These are phyloP conservation scores for Crataegus laevigata DNA, from an alignment of 306 rosid genomes.

Conservation along the genomic window DNA sequence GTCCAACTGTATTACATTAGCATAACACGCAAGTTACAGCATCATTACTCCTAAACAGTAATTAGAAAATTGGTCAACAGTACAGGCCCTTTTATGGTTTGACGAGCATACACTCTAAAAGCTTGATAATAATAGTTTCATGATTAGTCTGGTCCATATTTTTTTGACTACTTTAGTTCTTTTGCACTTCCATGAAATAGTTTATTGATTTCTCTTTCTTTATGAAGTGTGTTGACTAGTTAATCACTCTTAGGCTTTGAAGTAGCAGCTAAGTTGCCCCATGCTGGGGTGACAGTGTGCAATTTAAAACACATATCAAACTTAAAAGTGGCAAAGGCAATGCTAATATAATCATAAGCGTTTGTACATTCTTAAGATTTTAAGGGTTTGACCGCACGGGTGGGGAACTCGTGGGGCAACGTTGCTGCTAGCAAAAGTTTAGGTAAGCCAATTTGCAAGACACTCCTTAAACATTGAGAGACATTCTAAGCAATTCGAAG, in stretches of 20 bases:
- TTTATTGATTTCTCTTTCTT: background rate
- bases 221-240: constrained; percentile 11
- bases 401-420: constrained; percentile 33
- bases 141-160: constrained; percentile 48
- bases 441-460: constrained; percentile 10
- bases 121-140: constrained; percentile 5
- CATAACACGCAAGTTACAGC: background rate
- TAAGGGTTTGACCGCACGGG: constrained; percentile 70
- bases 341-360: background rate
- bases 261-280: constrained; percentile 62
- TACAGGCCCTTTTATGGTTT: constrained; percentile 17
- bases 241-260: constrained; percentile 1
- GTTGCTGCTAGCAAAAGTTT: constrained; percentile 31
- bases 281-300: constrained; percentile 53
- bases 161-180: constrained; percentile 35
- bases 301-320: constrained; percentile 38
- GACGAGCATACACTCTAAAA: constrained; percentile 29
- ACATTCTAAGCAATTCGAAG: constrained; percentile 23
- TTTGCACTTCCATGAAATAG: background rate
- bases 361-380: background rate
- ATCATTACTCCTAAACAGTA: background rate
- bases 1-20: constrained; percentile 10
- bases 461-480: constrained; percentile 19
- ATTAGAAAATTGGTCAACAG: background rate
- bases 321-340: constrained; percentile 33